phyloP scores from a whole-genome alignment of 306 rosid genomes.

The Datisca glomerata region DNA sequence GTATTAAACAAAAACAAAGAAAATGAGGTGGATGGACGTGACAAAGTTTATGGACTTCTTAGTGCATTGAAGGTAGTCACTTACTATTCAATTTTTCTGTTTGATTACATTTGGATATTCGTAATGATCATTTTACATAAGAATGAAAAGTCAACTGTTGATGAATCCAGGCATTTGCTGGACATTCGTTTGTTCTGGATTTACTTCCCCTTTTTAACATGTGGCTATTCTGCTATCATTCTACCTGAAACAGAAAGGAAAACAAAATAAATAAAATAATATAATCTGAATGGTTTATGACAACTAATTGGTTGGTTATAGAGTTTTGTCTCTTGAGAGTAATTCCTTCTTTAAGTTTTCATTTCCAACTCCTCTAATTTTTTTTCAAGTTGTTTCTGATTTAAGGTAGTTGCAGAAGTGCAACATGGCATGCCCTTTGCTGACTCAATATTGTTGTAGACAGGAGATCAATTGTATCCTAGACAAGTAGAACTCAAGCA shows the following conservation, averaged over 20 bases:
- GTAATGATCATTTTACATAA: background rate
- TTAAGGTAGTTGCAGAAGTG: constrained; percentile 7
- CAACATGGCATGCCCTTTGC: constrained; percentile 1
- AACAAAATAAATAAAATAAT: too few species aligned
- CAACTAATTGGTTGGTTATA: too few species aligned
- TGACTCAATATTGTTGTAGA: constrained; percentile 40
- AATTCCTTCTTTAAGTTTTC: too few species aligned
- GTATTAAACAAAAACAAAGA: constrained; percentile 42
- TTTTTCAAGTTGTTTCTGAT: background rate
- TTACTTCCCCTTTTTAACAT: background rate
- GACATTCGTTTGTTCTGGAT: background rate
- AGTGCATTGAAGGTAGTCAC: constrained; percentile 56
- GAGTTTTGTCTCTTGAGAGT: too few species aligned
- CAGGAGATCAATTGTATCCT: constrained; percentile 43
- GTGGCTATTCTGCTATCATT: too few species aligned
- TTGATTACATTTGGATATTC: background rate
- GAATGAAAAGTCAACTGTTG: background rate
- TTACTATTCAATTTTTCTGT: constrained; percentile 24
- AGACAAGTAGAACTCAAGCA: constrained; percentile 42
- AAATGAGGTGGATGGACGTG: constrained; percentile 29
- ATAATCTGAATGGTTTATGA: too few species aligned
- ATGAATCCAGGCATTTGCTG: background rate
- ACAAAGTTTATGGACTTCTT: constrained; percentile 38
- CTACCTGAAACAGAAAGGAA: too few species aligned
- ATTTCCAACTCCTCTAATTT: too few species aligned